A percentile compares a stretch with the other conserved stretches of the same genome.
Conservation (phyloP, 192 early-diverging fungal genomes). For the Diversispora epigaea region DNA sequence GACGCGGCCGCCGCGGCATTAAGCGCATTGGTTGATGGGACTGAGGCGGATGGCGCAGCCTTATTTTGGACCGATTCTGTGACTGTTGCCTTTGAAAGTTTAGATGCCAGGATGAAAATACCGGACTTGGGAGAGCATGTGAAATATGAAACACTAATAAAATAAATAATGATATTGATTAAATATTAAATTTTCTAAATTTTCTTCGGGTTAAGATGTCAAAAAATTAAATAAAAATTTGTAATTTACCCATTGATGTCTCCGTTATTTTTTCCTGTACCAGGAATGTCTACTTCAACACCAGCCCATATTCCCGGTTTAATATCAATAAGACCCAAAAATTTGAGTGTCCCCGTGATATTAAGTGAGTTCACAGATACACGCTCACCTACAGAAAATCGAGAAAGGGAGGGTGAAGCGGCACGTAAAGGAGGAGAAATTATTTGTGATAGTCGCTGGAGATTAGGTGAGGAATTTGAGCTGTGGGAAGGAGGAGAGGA, state of each 20-base stretch:
- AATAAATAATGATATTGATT: background rate
- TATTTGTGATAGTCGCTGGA: slow-evolving; percentile 20
- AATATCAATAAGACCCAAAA: slow-evolving; percentile 69
- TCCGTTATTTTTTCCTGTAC: slow-evolving; percentile 79
- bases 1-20: slow-evolving; percentile 48
- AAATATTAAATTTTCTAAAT: background rate
- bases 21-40: slow-evolving; percentile 33
- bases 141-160: slow-evolving; percentile 65
- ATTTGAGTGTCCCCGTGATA: slow-evolving; percentile 65
- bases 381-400: slow-evolving; percentile 53
- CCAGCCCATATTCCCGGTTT: slow-evolving; percentile 81
- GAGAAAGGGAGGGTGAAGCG: slow-evolving; percentile 41
- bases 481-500: slow-evolving; percentile 4
- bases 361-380: slow-evolving; percentile 62
- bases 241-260: slow-evolving; percentile 59
- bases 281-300: slow-evolving; percentile 69
- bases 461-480: background rate
- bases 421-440: slow-evolving; percentile 30
- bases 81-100: slow-evolving; percentile 40
- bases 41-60: background rate
- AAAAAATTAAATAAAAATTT: background rate
- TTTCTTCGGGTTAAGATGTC: background rate
- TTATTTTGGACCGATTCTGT: background rate
- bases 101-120: slow-evolving; percentile 70
- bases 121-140: slow-evolving; percentile 66